Evolutionary conservation across 768 basidiomycete species (phyloP).

Genomic region (Pulveroboletus sp.): DNA sequence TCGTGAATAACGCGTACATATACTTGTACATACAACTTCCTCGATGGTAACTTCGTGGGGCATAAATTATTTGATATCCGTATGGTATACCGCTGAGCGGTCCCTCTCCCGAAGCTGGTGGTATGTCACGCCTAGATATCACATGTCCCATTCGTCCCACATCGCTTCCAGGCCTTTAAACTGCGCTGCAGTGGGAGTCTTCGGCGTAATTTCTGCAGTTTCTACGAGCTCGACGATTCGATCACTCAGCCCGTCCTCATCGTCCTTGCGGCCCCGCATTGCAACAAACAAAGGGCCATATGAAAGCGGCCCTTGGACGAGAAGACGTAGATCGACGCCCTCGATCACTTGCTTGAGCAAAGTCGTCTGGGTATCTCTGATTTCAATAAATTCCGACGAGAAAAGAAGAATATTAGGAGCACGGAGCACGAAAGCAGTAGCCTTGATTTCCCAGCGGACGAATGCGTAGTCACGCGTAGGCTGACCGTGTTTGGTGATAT

Average conservation of each 20-base stretch:
- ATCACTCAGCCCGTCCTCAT: conserved; percentile 55
- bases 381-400: conserved; percentile 71
- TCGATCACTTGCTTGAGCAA: conserved; percentile 82
- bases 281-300: conserved; percentile 54
- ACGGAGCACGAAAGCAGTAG: conserved; percentile 56
- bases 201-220: conserved; percentile 53
- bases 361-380: conserved; percentile 61
- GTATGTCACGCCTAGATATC: background rate
- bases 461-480: conserved; percentile 59
- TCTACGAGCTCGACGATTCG: conserved; percentile 65
- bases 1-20: conserved; percentile 1
- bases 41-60: conserved; percentile 2
- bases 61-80: conserved; percentile 14
- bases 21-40: conserved; percentile 13
- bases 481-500: conserved; percentile 64
- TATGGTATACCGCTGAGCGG: background rate
- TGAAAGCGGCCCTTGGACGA: conserved; percentile 39
- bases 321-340: conserved; percentile 61
- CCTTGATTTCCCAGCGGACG: conserved; percentile 77
- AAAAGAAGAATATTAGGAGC: conserved; percentile 66
- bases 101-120: background rate
- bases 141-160: conserved; percentile 82
- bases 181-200: conserved; percentile 26
- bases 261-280: conserved; percentile 58
- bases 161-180: conserved; percentile 20